These are phyloP conservation scores for Trichoderma virens DNA, from an alignment of 495 filamentous ascomycete genomes.

Conservation along the genomic window DNA sequence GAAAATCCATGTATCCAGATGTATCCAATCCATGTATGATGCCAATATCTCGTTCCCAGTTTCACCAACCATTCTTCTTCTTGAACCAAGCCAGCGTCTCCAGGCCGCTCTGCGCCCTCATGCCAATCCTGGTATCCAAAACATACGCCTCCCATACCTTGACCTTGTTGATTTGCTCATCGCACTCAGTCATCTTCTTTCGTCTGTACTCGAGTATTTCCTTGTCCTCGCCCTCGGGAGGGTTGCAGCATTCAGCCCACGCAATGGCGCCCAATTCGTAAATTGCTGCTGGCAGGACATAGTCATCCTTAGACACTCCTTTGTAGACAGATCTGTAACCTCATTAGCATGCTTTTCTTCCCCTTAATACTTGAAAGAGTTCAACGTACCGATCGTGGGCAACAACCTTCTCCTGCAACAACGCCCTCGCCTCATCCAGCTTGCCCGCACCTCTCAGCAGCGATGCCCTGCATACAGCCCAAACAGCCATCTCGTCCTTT, in stretches of 20 bases:
- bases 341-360: neutral
- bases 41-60: neutral
- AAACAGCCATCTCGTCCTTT: slow-evolving; percentile 68
- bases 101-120: slow-evolving; percentile 74
- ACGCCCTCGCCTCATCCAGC: slow-evolving; percentile 53
- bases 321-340: slow-evolving; percentile 53
- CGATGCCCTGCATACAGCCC: slow-evolving; percentile 58
- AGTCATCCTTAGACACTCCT: slow-evolving; percentile 69
- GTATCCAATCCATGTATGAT: neutral
- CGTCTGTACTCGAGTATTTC: slow-evolving; percentile 31
- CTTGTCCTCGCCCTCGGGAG: slow-evolving; percentile 11
- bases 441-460: slow-evolving; percentile 54
- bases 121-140: slow-evolving; percentile 75
- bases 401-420: slow-evolving; percentile 54
- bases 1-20: neutral
- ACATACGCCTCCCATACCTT: slow-evolving; percentile 79
- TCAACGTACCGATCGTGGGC: slow-evolving; percentile 48
- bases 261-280: slow-evolving; percentile 83
- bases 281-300: slow-evolving; percentile 68
- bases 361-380: neutral
- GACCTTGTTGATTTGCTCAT: slow-evolving; percentile 67
- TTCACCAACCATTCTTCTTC: slow-evolving; percentile 31
- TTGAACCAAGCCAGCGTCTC: slow-evolving; percentile 69
- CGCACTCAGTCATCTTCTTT: slow-evolving; percentile 56
- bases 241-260: slow-evolving; percentile 55